These are phyloP conservation scores for Spathaspora boniae DNA, from an alignment of 805 yeast species.

Conservation along the genomic window DNA sequence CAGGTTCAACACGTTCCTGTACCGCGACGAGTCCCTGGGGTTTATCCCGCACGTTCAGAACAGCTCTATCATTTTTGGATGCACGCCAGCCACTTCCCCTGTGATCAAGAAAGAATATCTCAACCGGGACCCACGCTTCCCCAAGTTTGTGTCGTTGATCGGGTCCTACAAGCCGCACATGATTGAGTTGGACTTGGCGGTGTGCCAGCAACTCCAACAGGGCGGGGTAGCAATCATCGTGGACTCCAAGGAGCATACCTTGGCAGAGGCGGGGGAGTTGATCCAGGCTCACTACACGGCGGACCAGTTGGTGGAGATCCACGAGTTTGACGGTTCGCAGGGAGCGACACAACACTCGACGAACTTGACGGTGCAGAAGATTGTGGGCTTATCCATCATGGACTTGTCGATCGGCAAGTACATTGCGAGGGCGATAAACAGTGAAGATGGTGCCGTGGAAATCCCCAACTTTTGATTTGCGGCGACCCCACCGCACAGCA, in stretches of 20 bases:
- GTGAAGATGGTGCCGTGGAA: constrained; percentile 14
- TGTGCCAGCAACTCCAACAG: constrained; percentile 31
- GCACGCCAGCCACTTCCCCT: constrained; percentile 56
- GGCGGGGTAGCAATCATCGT: constrained; percentile 47
- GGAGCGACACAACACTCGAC: constrained; percentile 10
- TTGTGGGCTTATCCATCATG: constrained; percentile 66
- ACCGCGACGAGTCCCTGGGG: constrained; percentile 14
- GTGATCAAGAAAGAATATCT: constrained; percentile 33
- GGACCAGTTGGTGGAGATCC: constrained; percentile 45
- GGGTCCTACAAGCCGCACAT: constrained; percentile 69
- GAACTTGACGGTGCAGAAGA: constrained; percentile 45
- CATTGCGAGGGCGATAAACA: constrained; percentile 23
- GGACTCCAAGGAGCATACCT: constrained; percentile 55
- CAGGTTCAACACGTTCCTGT: constrained; percentile 18
- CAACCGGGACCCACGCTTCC: constrained; percentile 22
- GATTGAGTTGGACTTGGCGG: constrained; percentile 54
- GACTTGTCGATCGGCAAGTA: constrained; percentile 52
- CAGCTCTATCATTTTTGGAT: constrained; percentile 53
- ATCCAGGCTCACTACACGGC: constrained; percentile 41
- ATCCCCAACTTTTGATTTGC: constrained; percentile 9
- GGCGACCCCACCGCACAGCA: too few species aligned
- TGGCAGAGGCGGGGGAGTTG: constrained; percentile 64
- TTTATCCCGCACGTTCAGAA: constrained; percentile 22
- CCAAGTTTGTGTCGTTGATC: constrained; percentile 50
- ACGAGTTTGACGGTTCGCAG: constrained; percentile 37